Percentiles rank a stretch among this genome's conserved stretches.
These are phyloP conservation scores for Amphibolis antarctica DNA, from an alignment of 106 monocot species.

Conservation along the genomic window DNA sequence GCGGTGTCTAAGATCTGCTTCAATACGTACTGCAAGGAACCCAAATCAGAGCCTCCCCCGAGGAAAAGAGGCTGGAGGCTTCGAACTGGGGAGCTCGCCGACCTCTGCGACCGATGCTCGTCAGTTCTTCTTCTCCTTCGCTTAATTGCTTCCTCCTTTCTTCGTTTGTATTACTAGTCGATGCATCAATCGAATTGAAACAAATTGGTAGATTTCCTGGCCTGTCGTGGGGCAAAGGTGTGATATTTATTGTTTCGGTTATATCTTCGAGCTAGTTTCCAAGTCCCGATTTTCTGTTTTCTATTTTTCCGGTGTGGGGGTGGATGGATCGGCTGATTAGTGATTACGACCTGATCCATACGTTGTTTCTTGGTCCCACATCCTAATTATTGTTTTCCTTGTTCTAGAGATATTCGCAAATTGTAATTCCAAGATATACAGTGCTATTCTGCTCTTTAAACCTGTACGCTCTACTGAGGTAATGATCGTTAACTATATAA, in stretches of 20 bases:
- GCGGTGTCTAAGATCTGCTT: constrained; percentile 19
- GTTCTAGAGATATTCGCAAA: too few relatives aligned
- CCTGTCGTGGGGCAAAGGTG: background rate
- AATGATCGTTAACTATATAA: background rate
- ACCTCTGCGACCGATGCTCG: constrained; percentile 15
- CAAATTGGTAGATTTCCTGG: background rate
- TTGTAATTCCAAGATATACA: too few relatives aligned
- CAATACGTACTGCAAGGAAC: constrained; percentile 16
- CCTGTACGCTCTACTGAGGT: too few relatives aligned
- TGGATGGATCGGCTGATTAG: background rate
- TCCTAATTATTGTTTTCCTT: background rate
- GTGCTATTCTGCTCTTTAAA: too few relatives aligned
- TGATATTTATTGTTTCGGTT: background rate
- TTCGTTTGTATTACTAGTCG: background rate
- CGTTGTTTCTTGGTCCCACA: background rate
- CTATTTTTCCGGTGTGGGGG: background rate
- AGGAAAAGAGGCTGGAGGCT: constrained; percentile 21
- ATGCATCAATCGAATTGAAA: background rate
- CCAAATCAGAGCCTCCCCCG: constrained; percentile 1
- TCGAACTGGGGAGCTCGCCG: constrained; percentile 21
- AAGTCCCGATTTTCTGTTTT: background rate
- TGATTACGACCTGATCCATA: background rate
- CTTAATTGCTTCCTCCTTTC: too few relatives aligned
- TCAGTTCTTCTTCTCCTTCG: background rate
- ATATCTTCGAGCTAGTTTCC: background rate